Base-by-base conservation (phyloP, 805 yeast genomes). In the Vanderwaltozyma tropicalis region DNA sequence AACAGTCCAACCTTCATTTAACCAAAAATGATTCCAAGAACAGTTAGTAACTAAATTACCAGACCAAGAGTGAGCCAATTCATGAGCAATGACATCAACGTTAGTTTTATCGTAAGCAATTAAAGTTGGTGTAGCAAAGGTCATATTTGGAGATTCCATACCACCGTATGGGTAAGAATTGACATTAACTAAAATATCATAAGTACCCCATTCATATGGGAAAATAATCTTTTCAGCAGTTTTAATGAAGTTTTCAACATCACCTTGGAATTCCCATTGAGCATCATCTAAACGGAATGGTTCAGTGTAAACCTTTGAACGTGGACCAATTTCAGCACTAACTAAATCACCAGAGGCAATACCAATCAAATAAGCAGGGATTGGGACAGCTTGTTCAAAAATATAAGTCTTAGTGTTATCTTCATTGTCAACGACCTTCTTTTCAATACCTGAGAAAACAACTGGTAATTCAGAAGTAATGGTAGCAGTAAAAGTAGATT, bases 1-100 rank as follows among this genome's bases (percentile, higher is more conserved):
- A 28, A 87, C 95, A 5, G 95, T 86, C 95, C 95, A 87, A 27
- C 96, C 96, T 64, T 87, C 96, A 57, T 87, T 87, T 47, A 87
- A 71, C 92, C 94, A 87, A 59, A 87, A 86, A 63, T 86, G 94
- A 54, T 84, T 88, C 92, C 95, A 87, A 0, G 92, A 80, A 50
- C 80, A 76, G 59, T 85, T 87, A 21, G 95, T 87, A 30, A 87
- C 95, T 46, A 86, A 69, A 54, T 87, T 87, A 31, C 96, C 96
- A 1, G 85, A 73, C 94, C 95, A 87, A 29, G 94, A 80, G 59
- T 87, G 96, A 1, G 95, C 88, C 47, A 87, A 69, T 60, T 87
- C 96, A 61, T 87, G 96, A 1, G 95, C 95, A 55, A 87, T 76
- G 21, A 87, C 96, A 49, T 82, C 87, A 15, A 86, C 86, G 46